Evolutionary conservation across 257 asterid species (phyloP), one percentile per base, ranked within the genome.

Genomic region (Orobanche coerulescens): DNA sequence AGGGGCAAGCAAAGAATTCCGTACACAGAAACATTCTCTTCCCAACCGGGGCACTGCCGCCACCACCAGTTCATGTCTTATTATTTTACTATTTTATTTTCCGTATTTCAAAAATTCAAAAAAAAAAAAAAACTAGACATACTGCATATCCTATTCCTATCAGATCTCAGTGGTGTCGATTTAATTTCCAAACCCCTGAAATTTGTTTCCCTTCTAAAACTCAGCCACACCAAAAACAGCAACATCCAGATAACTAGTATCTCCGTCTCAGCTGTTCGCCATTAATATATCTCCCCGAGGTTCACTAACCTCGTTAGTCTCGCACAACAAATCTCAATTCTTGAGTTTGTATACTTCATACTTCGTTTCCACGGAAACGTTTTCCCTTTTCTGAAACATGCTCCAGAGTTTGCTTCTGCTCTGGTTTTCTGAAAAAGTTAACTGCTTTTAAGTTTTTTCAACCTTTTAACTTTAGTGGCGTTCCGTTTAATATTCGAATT

Each of bases 151-250:
- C 15, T 15, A 34, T 65, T 33, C 58, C 8, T 57, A 57, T 69
- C 74, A 65, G 79, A 77, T 77, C 75, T 78, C 71, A 73, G 75
- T 83, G 90, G 88, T 69, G 81, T 68, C 43, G 61, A 54, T 70
- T 64, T 52, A 19, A 48, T 46, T 71, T 61, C 54, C n/a, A n/a
- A 6, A 47, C 39, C 62, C 18, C 36, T 15, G 10, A 51, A 53
- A 34, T 14, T 26, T 36, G 6, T 55, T 67, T 65, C 73, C 74
- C 73, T 58, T 34, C 61, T 42, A 57, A 54, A 54, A 19, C 75
- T 54, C 75, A 5, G 61, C 73, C 44, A 36, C 8, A 46, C 13
- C 5, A 31, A 14, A 57, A 30, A 36, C 28, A 73, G 50, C 62
- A 16, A 12, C n/a, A 37, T 31, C 31, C 72, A 16, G 60, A 31